Base-by-base conservation (phyloP, 2,329 filamentous ascomycete species). In the Stylonectria norvegica region DNA sequence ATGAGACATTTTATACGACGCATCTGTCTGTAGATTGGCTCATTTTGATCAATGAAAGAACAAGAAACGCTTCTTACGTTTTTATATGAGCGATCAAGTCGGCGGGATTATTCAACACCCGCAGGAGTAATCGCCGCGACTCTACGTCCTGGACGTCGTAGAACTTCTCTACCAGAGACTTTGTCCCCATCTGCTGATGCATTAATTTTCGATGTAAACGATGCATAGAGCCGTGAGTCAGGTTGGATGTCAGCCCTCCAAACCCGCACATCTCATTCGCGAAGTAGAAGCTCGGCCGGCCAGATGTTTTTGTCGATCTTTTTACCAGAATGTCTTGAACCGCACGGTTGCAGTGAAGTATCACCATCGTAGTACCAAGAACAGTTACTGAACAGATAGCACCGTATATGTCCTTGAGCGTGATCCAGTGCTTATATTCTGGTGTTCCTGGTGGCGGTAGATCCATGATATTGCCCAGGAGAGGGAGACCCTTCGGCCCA, bases 401-500 rank as follows among this genome's bases (percentile, higher is more conserved):
- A 0, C 66, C 66, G 29, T 69, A 67, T 0, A 49, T 30, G 5
- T 67, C 59, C 36, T 66, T 69, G 42, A 65, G 61, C 41, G 64
- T 61, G 20, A 64, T 34, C 68, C 68, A 71, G 38, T 70, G 67
- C 32, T 61, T 45, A 43, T 59, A 67, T 42, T 69, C 66, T 5
- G 52, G 57, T 5, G 43, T 48, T 2, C 61, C 64, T 0, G 42
- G 36, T 0, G 62, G 54, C 1, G 74, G 74, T 9, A 78, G 55
- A 45, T 78, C 72, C 1, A 49, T 45, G 12, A 76, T 46, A 47
- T 78, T 78, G 4, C 75, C 75, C 3, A 78, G 20, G 0, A 78
- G 11, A 0, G 72, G 71, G 5, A 70, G 52, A 0, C 63, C 64
- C 27, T 62, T 72, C 0, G 75, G 75, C 0, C 75, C 76, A 2